Evolutionary conservation across 1,284 basidiomycete species (phyloP), one percentile per base, ranked within the genome.

Genomic region (Cryptococcus hybrid): DNA sequence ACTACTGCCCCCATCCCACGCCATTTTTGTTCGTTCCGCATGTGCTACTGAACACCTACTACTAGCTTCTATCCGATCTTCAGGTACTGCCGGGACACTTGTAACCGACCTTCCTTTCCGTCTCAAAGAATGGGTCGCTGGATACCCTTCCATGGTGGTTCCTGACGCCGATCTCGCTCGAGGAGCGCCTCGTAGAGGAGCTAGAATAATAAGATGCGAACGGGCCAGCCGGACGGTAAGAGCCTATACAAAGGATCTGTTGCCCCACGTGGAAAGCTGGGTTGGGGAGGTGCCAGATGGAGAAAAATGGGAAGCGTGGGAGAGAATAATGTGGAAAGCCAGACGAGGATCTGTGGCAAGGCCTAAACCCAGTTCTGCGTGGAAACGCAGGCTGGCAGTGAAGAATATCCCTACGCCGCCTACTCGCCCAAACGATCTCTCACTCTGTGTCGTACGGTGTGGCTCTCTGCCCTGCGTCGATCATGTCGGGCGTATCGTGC

Each of bases 41-140:
- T 85, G 86, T 43, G 92, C 92, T 0, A 88, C 89, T 56, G 92
- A 96, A 71, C 92, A 96, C 65, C 80, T 96, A 51, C 80, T 95
- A 9, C 83, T 95, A 13, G 83, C 90, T 0, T 92, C 87, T 73
- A 87, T 95, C 57, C 85, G 92, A 15, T 87, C 85, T 80, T 86
- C 90, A 63, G 85, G 88, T 60, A 81, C 82, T 3, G 81, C 67
- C 46, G 75, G 74, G 37, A 84, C 82, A 55, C 76, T 84, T 3
- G 81, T 84, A 2, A 80, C 73, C 3, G 63, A 86, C 5, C 84
- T 92, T 7, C 89, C 90, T 2, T 83, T 84, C 34, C 83, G 88
- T 12, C 84, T 93, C 54, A 87, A 88, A 70, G 87, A 88, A 62
- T 92, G 90, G 90, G 88, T 92, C 60, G 84, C 87, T 60, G 88